Conservation (phyloP, 2,329 filamentous ascomycete genomes). For the Colletotrichum filicis region DNA sequence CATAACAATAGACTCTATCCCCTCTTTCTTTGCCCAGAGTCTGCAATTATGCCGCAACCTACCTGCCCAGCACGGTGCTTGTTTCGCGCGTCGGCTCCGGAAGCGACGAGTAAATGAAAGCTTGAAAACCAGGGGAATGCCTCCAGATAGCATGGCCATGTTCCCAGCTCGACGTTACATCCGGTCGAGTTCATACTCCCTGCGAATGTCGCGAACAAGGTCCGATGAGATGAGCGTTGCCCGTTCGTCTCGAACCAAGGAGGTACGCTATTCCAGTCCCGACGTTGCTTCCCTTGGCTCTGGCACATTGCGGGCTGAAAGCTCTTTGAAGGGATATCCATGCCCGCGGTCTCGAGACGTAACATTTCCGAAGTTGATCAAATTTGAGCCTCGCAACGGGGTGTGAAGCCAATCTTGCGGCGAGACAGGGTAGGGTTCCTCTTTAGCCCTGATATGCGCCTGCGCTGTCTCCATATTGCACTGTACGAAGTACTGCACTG, state of each 20-base stretch:
- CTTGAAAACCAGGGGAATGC: not conserved
- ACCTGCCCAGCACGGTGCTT: not conserved
- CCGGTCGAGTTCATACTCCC: constrained; percentile 12
- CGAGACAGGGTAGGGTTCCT: constrained; percentile 5
- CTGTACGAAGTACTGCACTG: not conserved
- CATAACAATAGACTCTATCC: constrained; percentile 1
- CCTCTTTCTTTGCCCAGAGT: not conserved
- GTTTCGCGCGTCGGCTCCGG: constrained; percentile 7
- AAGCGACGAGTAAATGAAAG: constrained; percentile 11
- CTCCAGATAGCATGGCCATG: constrained; percentile 4
- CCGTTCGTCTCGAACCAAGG: constrained; percentile 30
- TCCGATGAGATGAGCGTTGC: constrained; percentile 27
- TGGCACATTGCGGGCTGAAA: not conserved
- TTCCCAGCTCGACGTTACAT: constrained; percentile 24
- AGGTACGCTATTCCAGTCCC: constrained; percentile 8
- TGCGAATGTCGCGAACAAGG: constrained; percentile 14
- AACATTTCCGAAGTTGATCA: constrained; percentile 20
- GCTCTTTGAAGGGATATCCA: constrained; percentile 7
- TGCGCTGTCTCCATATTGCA: not conserved
- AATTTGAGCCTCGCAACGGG: constrained; percentile 22
- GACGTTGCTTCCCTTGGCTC: constrained; percentile 1
- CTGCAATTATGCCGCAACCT: not conserved
- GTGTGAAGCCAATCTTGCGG: constrained; percentile 18
- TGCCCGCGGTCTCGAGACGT: constrained; percentile 9
- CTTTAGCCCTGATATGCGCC: not conserved